Percentiles rank a stretch among this genome's conserved stretches.
phyloP scores from a whole-genome alignment of 2,329 filamentous ascomycete genomes.

The Blastomyces silverae region DNA sequence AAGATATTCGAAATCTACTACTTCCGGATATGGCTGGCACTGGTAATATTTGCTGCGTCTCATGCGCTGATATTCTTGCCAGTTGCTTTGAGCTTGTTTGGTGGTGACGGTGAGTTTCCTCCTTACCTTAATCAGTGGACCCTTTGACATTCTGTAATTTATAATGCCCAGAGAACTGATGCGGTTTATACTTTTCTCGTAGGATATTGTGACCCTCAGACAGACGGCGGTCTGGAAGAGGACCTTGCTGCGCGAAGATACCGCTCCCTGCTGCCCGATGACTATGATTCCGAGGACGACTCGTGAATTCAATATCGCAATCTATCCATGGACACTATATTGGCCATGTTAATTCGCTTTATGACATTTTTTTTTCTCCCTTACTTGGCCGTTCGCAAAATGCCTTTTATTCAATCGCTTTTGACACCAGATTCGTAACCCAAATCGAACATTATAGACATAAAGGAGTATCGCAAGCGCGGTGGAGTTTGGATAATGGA shows the following conservation, averaged over 20 bases:
- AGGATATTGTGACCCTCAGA: slow-evolving; percentile 81
- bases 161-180: not conserved
- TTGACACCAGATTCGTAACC: not conserved
- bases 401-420: not conserved
- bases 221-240: slow-evolving; percentile 80
- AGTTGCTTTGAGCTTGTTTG: slow-evolving; percentile 76
- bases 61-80: slow-evolving; percentile 90
- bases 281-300: slow-evolving; percentile 64
- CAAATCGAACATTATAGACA: slow-evolving; percentile 1
- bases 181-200: slow-evolving; percentile 20
- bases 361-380: slow-evolving; percentile 3
- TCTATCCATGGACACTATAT: not conserved
- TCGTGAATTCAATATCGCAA: slow-evolving; percentile 17
- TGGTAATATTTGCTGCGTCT: slow-evolving; percentile 80
- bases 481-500: slow-evolving; percentile 8
- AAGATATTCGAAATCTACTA: slow-evolving; percentile 99
- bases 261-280: slow-evolving; percentile 67
- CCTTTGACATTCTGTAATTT: not conserved
- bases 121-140: not conserved
- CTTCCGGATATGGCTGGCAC: slow-evolving; percentile 89
- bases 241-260: slow-evolving; percentile 76
- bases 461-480: not conserved
- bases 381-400: not conserved
- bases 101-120: slow-evolving; percentile 59
- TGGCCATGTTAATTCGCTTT: not conserved